Conservation (phyloP, 371 early-diverging fungal species). For the Syncephalis fuscata region DNA sequence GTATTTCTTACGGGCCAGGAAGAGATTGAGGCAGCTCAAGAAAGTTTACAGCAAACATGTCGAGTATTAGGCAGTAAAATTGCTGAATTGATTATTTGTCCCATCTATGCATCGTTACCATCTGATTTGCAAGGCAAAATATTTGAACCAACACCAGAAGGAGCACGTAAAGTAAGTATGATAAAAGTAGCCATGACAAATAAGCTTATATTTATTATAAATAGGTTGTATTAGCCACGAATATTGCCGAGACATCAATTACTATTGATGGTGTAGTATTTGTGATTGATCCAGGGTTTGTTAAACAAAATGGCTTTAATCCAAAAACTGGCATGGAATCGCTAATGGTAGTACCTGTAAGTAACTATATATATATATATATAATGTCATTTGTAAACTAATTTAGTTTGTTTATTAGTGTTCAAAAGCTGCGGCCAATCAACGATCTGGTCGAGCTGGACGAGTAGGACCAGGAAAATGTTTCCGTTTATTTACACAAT, state of each 20-base stretch:
- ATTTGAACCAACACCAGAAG: constrained; percentile 91
- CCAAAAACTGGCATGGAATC: constrained; percentile 94
- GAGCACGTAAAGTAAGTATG: constrained; percentile 70
- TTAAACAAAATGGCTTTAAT: constrained; percentile 88
- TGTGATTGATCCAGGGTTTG: constrained; percentile 88
- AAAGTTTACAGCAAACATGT: constrained; percentile 59
- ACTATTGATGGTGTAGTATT: constrained; percentile 87
- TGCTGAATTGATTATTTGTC: constrained; percentile 79
- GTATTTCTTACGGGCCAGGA: constrained; percentile 99
- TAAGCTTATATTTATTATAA: constrained; percentile 1
- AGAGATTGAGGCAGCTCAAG: constrained; percentile 91
- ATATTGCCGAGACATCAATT: constrained; percentile 99
- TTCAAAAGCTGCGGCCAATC: constrained; percentile 92
- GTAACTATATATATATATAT: constrained; percentile 1
- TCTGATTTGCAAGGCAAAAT: constrained; percentile 88
- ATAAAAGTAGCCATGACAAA: neutral
- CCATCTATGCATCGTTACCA: constrained; percentile 90
- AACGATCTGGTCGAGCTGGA: constrained; percentile 97
- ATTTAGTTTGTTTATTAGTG: too few species aligned
- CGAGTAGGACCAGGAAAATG: constrained; percentile 96
- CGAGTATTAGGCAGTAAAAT: constrained; percentile 80
- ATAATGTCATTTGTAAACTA: constrained; percentile 3
- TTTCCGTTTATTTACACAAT: constrained; percentile 93
- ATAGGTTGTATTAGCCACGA: constrained; percentile 94
- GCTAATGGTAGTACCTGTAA: constrained; percentile 67